Percentiles rank a stretch among this genome's conserved stretches.
Evolutionary conservation across 148 eudicot species (phyloP).

Genomic region (Limonium bicolor): DNA sequence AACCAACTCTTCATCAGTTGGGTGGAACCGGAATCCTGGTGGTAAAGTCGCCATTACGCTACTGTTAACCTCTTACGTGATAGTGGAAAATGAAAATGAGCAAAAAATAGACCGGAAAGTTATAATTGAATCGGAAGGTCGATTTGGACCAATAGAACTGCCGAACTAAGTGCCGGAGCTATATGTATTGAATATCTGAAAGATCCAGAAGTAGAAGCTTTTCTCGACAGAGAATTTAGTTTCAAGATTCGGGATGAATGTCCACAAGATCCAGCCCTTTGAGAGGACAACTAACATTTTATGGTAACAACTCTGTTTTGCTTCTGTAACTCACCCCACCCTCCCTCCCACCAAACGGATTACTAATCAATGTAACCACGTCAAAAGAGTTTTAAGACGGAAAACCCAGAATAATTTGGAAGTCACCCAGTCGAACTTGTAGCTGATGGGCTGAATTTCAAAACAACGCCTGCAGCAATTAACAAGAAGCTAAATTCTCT

Average conservation of each 20-base stretch:
- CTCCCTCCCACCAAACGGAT: too few species aligned
- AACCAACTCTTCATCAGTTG: slow-evolving; percentile 65
- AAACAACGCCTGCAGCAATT: too few species aligned
- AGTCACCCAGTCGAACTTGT: too few species aligned
- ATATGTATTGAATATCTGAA: slow-evolving; percentile 51
- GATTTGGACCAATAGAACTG: too few species aligned
- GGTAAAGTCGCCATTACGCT: slow-evolving; percentile 61
- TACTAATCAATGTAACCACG: too few species aligned
- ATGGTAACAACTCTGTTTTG: slow-evolving; percentile 9
- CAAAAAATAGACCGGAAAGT: too few species aligned
- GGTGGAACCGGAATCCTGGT: slow-evolving; percentile 82
- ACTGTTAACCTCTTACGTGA: slow-evolving; percentile 6
- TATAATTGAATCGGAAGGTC: too few species aligned
- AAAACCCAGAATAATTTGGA: too few species aligned
- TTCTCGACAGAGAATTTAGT: slow-evolving; percentile 48
- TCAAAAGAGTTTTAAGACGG: too few species aligned
- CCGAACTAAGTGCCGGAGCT: slow-evolving; percentile 37
- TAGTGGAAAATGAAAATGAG: too few species aligned
- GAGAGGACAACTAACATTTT: slow-evolving; percentile 39
- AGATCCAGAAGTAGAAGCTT: slow-evolving; percentile 79
- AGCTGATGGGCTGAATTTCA: slow-evolving; percentile 5
- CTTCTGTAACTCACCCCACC: slow-evolving; percentile 15
- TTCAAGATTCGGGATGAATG: slow-evolving; percentile 35
- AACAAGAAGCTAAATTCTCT: neutral
- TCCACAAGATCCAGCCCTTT: slow-evolving; percentile 45